Percentiles rank a stretch among this genome's conserved stretches.
These are phyloP conservation scores for Epichloe sp. DNA, from an alignment of 2,329 filamentous ascomycete species.

Conservation along the genomic window DNA sequence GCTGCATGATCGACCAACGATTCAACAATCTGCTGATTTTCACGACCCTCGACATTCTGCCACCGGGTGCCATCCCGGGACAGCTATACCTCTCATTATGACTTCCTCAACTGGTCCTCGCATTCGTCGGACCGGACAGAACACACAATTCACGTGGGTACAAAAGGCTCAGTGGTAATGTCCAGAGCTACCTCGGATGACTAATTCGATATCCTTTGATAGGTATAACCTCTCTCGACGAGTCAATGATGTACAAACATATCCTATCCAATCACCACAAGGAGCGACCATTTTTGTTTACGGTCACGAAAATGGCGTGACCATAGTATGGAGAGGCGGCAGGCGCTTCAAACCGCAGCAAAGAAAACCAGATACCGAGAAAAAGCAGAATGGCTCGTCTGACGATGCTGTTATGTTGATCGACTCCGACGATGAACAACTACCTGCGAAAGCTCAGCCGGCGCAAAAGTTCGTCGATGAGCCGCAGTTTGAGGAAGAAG, in stretches of 20 bases:
- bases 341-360: slow-evolving; percentile 39
- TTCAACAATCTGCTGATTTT: neutral
- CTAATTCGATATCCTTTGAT: neutral
- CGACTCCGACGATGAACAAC: slow-evolving; percentile 48
- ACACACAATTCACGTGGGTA: slow-evolving; percentile 34
- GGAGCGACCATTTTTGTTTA: slow-evolving; percentile 51
- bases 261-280: slow-evolving; percentile 48
- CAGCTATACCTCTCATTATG: slow-evolving; percentile 14
- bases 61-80: slow-evolving; percentile 5
- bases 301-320: slow-evolving; percentile 50
- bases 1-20: neutral
- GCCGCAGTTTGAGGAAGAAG: slow-evolving; percentile 43
- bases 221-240: slow-evolving; percentile 48
- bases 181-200: neutral
- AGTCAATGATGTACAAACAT: slow-evolving; percentile 45
- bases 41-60: neutral
- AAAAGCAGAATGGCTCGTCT: slow-evolving; percentile 37
- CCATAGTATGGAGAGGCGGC: slow-evolving; percentile 49
- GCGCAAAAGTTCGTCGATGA: slow-evolving; percentile 33
- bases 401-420: slow-evolving; percentile 48
- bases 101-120: slow-evolving; percentile 22
- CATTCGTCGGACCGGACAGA: slow-evolving; percentile 34
- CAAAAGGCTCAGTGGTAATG: neutral
- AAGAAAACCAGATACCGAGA: slow-evolving; percentile 19
- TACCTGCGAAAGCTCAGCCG: slow-evolving; percentile 20